Base-by-base conservation (phyloP, 2,329 filamentous ascomycete species). In the Diplocarpon mali region DNA sequence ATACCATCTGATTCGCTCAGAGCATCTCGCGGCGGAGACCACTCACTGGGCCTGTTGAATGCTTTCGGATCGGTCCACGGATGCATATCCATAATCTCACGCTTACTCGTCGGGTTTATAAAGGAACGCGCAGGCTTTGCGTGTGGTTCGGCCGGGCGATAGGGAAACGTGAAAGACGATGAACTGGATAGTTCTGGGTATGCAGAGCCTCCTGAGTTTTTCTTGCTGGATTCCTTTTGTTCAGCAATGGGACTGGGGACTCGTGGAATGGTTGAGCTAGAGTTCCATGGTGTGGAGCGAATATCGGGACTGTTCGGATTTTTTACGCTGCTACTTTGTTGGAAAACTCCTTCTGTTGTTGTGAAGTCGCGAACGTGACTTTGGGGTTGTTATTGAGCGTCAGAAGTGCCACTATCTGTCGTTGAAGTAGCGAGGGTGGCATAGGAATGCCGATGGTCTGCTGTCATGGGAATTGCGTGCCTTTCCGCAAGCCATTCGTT, bases 391-490 rank as follows among this genome's bases (percentile, higher is more conserved):
- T 8, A 30, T 13, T 8, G 8, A 30, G 13, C 8, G 29, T 13
- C 29, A 13, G 20, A n/a, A 30, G 29, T 15, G 32, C 16, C 12
- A 36, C 27, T 12, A 28, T 20, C 15, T 10, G 40, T 17, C 11
- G 20, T 30, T 2, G 40, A 16, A 5, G 36, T 32, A 14, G 40
- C 31, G 3, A 15, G 6, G 11, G 30, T 30, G 15, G 32, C 38
- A 27, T 31, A 45, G 11, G 27, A 31, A 20, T 49, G 28, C n/a
- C 53, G 38, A 17, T 55, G 46, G 5, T 45, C 45, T n/a, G 51
- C 35, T 12, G 48, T 55, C 48, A 55, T 53, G 14, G 51, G 51
- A 2, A 36, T 13, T 4, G 50, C 51, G 14, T 49, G 35, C 3
- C 51, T 42, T 9, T 46, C 47, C 4, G 46, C 40, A 14, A 53